Conservation (phyloP, 441 rosid genomes). For the Brassica balearica region DNA sequence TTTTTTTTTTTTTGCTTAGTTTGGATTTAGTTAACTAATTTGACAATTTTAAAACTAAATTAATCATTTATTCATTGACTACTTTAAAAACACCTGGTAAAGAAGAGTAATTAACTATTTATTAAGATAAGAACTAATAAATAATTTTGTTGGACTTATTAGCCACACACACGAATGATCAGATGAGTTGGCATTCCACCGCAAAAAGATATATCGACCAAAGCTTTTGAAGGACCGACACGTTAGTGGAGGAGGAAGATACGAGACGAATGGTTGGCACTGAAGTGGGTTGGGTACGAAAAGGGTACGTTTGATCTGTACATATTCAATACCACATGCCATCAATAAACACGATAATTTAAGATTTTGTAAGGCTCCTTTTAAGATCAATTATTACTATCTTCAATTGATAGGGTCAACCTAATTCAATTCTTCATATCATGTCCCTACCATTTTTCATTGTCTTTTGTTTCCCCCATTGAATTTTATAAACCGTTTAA, state of each 20-base stretch:
- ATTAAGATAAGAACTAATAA: neutral
- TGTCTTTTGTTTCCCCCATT: slow-evolving; percentile 4
- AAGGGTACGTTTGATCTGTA: slow-evolving; percentile 42
- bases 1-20: neutral
- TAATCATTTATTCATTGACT: too few species aligned
- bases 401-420: slow-evolving; percentile 25
- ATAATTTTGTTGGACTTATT: slow-evolving; percentile 6
- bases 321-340: slow-evolving; percentile 38
- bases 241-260: slow-evolving; percentile 35
- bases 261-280: slow-evolving; percentile 45
- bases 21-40: neutral
- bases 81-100: too few species aligned
- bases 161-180: slow-evolving; percentile 3
- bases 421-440: slow-evolving; percentile 34
- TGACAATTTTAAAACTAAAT: too few species aligned
- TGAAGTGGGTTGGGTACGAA: slow-evolving; percentile 46
- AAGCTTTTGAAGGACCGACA: slow-evolving; percentile 30
- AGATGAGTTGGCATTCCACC: slow-evolving; percentile 16
- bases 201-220: slow-evolving; percentile 18
- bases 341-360: slow-evolving; percentile 6
- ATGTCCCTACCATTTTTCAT: slow-evolving; percentile 31
- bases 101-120: neutral
- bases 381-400: neutral
- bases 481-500: slow-evolving; percentile 17
- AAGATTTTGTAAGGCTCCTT: slow-evolving; percentile 14